Evolutionary conservation across 352 stramenopile species (phyloP), one percentile per base, ranked within the genome.

Genomic region (Phytophthora tentaculata): DNA sequence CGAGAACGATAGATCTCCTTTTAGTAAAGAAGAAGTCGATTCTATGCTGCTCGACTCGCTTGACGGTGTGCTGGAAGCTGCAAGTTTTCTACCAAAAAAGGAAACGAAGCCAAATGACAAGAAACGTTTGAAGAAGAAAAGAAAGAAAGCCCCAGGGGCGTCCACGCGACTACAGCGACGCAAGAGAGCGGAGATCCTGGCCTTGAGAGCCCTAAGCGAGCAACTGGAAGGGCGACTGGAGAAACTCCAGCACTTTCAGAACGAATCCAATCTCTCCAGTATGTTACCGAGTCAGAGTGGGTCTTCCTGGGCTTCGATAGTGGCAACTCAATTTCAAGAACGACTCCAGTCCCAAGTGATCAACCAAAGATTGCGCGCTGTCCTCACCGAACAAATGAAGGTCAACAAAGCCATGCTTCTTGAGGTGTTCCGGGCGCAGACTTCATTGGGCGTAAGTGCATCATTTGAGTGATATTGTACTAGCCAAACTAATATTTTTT

Each of bases 111-210:
- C 26, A 7, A 32, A 52, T 22, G 48, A 47, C 0, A 32, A 50
- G 35, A 60, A 51, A 1, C 28, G 37, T 14, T 35, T 24, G 7
- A 56, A 55, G 29, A 74, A 56, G 28, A 77, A 68, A 45, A 55
- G 56, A n/a, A 72, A 61, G 22, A 77, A 57, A 56, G 17, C 32
- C 0, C 59, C 66, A 2, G 52, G 66, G 2, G 23, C 65, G 6
- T 77, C 70, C 12, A 74, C 70, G 2, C 28, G 57, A 6, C 54
- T 74, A 13, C 66, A 77, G 24, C 60, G 66, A 13, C 29, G 50
- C 3, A 56, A 56, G 24, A 41, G 12, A 8, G 50, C 50, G 6
- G 70, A 77, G 43, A 77, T 77, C 6, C 39, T 64, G 56, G 28
- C 56, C 3, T 52, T 77, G 35, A 61, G 54, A 6, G 61, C 56